Base-by-base conservation (phyloP, 306 rosid species). In the Purshia tridentata region DNA sequence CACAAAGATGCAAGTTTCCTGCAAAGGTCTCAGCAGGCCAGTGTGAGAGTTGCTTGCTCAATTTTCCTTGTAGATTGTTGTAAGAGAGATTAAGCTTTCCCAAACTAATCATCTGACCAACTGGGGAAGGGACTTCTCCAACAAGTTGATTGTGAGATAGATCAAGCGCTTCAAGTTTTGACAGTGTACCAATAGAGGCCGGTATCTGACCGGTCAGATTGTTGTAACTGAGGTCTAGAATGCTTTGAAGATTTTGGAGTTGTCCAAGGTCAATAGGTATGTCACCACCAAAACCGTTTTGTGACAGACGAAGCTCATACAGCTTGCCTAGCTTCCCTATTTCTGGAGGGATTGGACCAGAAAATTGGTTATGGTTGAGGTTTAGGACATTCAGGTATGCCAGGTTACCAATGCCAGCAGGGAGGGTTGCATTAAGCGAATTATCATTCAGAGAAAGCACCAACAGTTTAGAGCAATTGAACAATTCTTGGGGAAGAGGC, bases 71-170 rank as follows among this genome's bases (percentile, higher is more conserved):
- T 35, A 94, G 89, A 56, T 72, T 79, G 87, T 91, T 91, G 88
- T 83, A 79, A 79, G 99, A 88, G 67, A 94, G 85, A 74, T 91
- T 87, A 70, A 94, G 95, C 89, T 84, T 88, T 67, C 89, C 95
- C 85, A 94, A 88, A 70, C 97, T 91, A 84, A 85, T 88, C 99
- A 94, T 91, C 39, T 81, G 86, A 73, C 88, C 89, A 62, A 94
- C 75, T 42, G 78, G 77, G 12, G 83, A 73, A 81, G 99, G 97
- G 81, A 91, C 83, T 85, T 88, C 79, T 29, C 99, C 99, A 1
- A 14, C 78, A 60, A 94, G 90, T 50, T 85, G 95, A 82, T 94
- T 94, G 81, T 86, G 88, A 23, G 99, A 94, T 69, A 91, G 95
- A 85, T 94, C 90, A 65, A 91, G 99, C 5, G 80, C 88, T 81